These are phyloP conservation scores for Geranomyces michiganensis DNA, from an alignment of 192 early-diverging fungal genomes.

Conservation along the genomic window DNA sequence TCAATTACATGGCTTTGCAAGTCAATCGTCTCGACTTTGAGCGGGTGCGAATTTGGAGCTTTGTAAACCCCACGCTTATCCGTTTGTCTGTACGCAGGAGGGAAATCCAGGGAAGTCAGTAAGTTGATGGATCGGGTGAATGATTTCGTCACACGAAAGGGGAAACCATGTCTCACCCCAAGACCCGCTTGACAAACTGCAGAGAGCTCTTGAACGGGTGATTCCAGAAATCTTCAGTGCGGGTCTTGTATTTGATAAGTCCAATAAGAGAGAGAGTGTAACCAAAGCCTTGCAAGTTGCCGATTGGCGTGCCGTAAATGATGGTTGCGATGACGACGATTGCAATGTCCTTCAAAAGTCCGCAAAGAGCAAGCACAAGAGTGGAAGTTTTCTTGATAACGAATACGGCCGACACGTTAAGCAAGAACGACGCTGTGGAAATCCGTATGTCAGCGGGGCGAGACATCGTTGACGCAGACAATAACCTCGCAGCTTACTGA, in stretches of 20 bases:
- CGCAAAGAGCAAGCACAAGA: constrained; percentile 41
- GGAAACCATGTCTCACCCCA: not conserved
- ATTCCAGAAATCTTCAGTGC: constrained; percentile 28
- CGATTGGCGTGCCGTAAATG: constrained; percentile 31
- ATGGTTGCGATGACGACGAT: constrained; percentile 37
- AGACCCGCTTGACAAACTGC: constrained; percentile 4
- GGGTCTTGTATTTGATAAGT: constrained; percentile 39
- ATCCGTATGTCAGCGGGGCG: not conserved
- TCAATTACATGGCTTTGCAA: constrained; percentile 3
- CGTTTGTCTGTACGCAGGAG: not conserved
- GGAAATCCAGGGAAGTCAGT: too few relatives aligned
- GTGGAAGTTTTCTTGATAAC: constrained; percentile 47
- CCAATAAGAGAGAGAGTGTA: constrained; percentile 39
- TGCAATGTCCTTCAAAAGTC: constrained; percentile 45
- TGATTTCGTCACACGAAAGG: not conserved
- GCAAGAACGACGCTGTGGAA: constrained; percentile 25
- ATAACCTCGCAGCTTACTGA: constrained; percentile 22
- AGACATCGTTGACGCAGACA: too few relatives aligned
- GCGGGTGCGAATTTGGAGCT: not conserved
- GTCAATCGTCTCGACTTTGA: constrained; percentile 8
- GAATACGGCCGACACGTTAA: constrained; percentile 41
- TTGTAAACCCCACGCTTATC: not conserved
- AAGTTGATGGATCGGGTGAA: not conserved
- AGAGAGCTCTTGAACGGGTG: constrained; percentile 23
- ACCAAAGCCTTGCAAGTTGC: constrained; percentile 38